These are phyloP conservation scores for Turnera subulata DNA, from an alignment of 345 rosid genomes.

Conservation along the genomic window DNA sequence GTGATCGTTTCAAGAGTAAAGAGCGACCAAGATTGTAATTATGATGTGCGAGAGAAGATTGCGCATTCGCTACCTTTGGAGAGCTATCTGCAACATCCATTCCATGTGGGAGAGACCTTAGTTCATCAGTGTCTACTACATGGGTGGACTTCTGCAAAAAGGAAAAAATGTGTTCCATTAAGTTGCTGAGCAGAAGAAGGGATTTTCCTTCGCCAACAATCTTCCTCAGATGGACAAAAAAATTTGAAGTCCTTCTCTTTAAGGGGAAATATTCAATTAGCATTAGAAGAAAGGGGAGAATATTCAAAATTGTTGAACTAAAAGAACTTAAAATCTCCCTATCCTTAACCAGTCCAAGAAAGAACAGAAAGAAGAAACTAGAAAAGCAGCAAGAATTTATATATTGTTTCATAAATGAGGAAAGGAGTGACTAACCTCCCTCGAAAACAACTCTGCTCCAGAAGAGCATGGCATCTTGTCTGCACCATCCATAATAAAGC, in stretches of 20 bases:
- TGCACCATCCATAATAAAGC: conserved; percentile 25
- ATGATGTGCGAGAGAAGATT: conserved; percentile 31
- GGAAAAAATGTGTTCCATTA: neutral
- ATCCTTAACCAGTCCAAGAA: too few species aligned
- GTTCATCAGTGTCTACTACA: conserved; percentile 26
- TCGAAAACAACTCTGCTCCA: conserved; percentile 23
- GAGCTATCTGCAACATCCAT: conserved; percentile 33
- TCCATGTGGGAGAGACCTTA: conserved; percentile 27
- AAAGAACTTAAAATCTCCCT: too few species aligned
- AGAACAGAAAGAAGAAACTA: too few species aligned
- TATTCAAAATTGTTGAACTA: too few species aligned
- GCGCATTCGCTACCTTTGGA: conserved; percentile 29
- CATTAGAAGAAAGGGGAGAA: neutral
- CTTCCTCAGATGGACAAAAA: neutral
- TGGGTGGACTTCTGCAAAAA: conserved; percentile 35
- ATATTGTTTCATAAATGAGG: neutral
- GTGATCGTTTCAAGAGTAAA: conserved; percentile 53
- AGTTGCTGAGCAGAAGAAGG: neutral
- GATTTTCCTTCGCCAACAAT: neutral
- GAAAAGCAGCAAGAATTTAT: neutral
- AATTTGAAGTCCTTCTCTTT: neutral
- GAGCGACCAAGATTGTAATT: conserved; percentile 43
- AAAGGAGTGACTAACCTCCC: conserved; percentile 30
- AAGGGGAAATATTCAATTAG: too few species aligned
- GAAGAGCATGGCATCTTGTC: conserved; percentile 42